These are phyloP conservation scores for Phycomyces nitens DNA, from an alignment of 192 early-diverging fungal species.

Conservation along the genomic window DNA sequence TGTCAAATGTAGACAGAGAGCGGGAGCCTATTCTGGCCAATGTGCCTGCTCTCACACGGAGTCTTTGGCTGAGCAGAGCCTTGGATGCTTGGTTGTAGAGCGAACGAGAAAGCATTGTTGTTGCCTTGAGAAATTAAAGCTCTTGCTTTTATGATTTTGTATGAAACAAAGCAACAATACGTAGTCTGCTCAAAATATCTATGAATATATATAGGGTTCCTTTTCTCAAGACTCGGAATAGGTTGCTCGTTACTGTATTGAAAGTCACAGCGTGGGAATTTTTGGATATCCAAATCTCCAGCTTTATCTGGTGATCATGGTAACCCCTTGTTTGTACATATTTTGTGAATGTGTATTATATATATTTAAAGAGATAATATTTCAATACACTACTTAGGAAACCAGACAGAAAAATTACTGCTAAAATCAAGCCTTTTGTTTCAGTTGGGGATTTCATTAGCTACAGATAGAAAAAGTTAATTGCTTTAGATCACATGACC, in stretches of 20 bases:
- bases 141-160: not conserved
- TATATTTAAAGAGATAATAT: too few species aligned
- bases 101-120: not conserved
- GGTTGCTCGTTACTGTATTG: too few species aligned
- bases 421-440: not conserved
- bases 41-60: not conserved
- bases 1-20: constrained; percentile 30
- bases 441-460: constrained; percentile 6
- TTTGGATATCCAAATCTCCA: not conserved
- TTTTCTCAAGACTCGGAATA: not conserved
- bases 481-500: not conserved
- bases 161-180: not conserved
- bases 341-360: too few species aligned
- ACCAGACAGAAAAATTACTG: too few species aligned
- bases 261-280: constrained; percentile 4
- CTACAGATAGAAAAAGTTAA: not conserved
- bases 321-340: too few species aligned
- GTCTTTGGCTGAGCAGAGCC: constrained; percentile 6
- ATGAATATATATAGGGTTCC: not conserved
- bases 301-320: too few species aligned
- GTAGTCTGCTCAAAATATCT: not conserved
- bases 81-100: not conserved
- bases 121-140: too few species aligned
- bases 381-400: too few species aligned
- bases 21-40: constrained; percentile 1